Base-by-base conservation (phyloP, 2,329 filamentous ascomycete species). In the Hypoxylon sp. region DNA sequence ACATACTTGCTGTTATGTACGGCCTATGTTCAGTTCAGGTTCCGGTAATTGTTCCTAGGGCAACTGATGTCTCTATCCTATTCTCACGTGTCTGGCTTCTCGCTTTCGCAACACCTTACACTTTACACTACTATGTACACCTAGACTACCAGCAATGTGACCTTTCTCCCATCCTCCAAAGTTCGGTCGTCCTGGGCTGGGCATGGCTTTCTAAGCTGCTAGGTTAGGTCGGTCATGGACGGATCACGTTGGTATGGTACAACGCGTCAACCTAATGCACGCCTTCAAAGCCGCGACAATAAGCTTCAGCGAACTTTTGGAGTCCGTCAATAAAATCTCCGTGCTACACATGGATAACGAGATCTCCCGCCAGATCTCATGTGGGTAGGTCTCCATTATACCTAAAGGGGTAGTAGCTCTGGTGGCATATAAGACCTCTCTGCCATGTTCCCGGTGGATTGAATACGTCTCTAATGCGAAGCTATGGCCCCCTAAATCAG, bases 331-430 rank as follows among this genome's bases (percentile, higher is more conserved):
- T n/a, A n/a, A n/a, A n/a, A n/a, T n/a, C n/a, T n/a, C n/a, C n/a
- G n/a, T n/a, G n/a, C n/a, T n/a, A n/a, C n/a, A n/a, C n/a, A n/a
- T n/a, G n/a, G n/a, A 31, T 38, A 8, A 17, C 29, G 20, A 52
- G 31, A 56, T 56, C 37, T 52, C 35, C 27, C 17, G 11, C 13
- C 24, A 51, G 43, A 60, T 60, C 48, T 38, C 24, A 37, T 53
- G 43, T 38, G 24, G 21, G 18, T 21, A 26, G 3, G 20, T 20
- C 24, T 33, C 17, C 7, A 31, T 33, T 9, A 8, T 33, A 9
- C 4, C 29, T 9, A 33, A 4, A 31, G 29, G 29, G 15, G 4
- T 33, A 33, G 4, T 33, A 31, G 29, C 29, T 33, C 15, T 31
- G 9, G 7, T 2, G 5, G 27, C 2, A 31, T 11, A 9, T 31